Conservation (phyloP, 495 filamentous ascomycete genomes). For the Immersiella caudata region DNA sequence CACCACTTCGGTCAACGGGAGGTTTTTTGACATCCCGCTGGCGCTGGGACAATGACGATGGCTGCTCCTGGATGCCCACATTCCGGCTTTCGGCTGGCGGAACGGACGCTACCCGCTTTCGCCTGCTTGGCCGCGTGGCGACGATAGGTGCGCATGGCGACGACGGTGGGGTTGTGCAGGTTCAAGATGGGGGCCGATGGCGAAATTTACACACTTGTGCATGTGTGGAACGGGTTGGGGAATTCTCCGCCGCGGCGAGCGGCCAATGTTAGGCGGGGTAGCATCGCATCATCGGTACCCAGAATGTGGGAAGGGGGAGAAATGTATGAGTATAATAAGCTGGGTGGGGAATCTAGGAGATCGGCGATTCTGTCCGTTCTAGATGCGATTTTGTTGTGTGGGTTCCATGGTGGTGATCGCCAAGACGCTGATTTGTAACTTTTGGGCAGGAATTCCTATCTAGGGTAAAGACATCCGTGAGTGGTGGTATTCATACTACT, state of each 20-base stretch:
- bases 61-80: background rate
- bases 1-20: background rate
- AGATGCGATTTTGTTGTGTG: background rate
- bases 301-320: background rate
- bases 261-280: too few species aligned
- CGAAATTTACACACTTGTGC: background rate
- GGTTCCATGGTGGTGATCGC: background rate
- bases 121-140: background rate
- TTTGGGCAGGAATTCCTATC: background rate
- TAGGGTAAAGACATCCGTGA: background rate
- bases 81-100: constrained; percentile 5
- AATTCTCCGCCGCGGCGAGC: too few species aligned
- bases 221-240: too few species aligned
- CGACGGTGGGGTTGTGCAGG: background rate
- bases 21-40: background rate
- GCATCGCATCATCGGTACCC: background rate
- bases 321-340: background rate
- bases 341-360: background rate
- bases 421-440: background rate
- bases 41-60: background rate
- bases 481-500: background rate
- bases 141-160: background rate
- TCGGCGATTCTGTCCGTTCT: background rate
- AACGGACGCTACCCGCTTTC: background rate
- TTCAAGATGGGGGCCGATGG: background rate